Evolutionary conservation across 2,329 filamentous ascomycete genomes (phyloP).

Genomic region (Sporothrix euskadiensis): DNA sequence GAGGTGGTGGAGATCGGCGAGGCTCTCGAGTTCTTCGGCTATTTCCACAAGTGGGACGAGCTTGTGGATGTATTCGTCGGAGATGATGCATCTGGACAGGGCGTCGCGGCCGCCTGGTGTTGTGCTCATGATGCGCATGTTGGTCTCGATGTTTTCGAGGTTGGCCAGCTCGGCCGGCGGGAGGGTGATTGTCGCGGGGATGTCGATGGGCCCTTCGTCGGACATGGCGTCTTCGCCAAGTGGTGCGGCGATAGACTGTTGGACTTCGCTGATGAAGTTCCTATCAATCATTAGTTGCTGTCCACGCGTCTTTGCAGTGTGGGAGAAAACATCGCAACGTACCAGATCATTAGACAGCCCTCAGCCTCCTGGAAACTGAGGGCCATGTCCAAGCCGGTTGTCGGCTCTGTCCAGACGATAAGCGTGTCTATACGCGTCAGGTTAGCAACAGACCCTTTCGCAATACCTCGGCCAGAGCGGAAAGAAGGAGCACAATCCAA

Average conservation of each 20-base stretch:
- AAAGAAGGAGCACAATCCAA: conserved; percentile 33
- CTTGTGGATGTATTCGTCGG: conserved; percentile 83
- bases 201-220: conserved; percentile 79
- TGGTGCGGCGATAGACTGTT: conserved; percentile 62
- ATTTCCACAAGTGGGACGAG: conserved; percentile 81
- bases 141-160: conserved; percentile 78
- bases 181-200: conserved; percentile 68
- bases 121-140: conserved; percentile 75
- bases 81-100: conserved; percentile 81
- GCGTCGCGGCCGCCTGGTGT: conserved; percentile 78
- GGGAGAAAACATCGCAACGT: conserved; percentile 33
- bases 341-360: conserved; percentile 92
- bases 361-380: conserved; percentile 97
- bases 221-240: conserved; percentile 77
- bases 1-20: conserved; percentile 81
- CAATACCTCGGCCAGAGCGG: conserved; percentile 33
- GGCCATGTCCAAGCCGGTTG: conserved; percentile 89
- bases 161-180: conserved; percentile 79
- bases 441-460: conserved; percentile 26
- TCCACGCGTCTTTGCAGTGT: background rate
- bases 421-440: conserved; percentile 73
- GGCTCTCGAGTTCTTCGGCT: conserved; percentile 88
- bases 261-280: conserved; percentile 87
- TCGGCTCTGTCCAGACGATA: conserved; percentile 93
- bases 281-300: conserved; percentile 47